Base-by-base conservation (phyloP, 768 basidiomycete genomes). In the Podaxis sp. region DNA sequence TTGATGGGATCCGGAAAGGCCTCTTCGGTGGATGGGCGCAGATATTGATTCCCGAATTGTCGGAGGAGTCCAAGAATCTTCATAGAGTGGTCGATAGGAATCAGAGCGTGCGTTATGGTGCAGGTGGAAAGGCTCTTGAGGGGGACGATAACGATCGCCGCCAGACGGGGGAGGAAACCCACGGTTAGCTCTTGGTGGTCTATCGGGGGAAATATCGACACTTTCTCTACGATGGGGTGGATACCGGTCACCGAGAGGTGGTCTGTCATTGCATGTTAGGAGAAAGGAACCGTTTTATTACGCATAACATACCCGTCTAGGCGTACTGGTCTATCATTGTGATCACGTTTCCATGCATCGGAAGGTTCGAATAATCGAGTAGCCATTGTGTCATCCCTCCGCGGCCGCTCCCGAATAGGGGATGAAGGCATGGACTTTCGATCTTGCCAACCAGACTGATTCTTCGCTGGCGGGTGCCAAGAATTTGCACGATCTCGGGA, bases 341-440 rank as follows among this genome's bases (percentile, higher is more conserved):
- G 84, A 8, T 75, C 73, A 66, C 87, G 83, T 70, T 87, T 89
- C 90, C 90, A 91, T 36, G 77, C 74, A 20, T 88, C 86, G 37
- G 87, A 88, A 36, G 90, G 88, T 70, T 91, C 90, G 69, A 91
- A 86, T 78, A 86, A 84, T 66, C 87, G 79, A 63, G 72, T 71
- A 28, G 77, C 74, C 56, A 73, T 65, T 56, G 70, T 67, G 26
- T 71, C 73, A 50, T 79, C 76, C 49, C 75, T 74, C 40, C 72
- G 70, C 48, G 66, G 64, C 62, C 73, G 69, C 36, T 72, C 72
- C 57, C 73, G 70, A 53, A 69, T 73, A 37, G 80, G 78, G 5
- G 80, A 80, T 13, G 73, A 56, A 7, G 78, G 77, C 24, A 76
- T 67, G 48, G 75, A 72, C 64, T 80, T 75, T 66, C 82, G 76